A percentile compares a stretch with the other conserved stretches of the same genome.
Conservation (phyloP, 208 protist genomes). For the Acanthamoeba castellanii region DNA sequence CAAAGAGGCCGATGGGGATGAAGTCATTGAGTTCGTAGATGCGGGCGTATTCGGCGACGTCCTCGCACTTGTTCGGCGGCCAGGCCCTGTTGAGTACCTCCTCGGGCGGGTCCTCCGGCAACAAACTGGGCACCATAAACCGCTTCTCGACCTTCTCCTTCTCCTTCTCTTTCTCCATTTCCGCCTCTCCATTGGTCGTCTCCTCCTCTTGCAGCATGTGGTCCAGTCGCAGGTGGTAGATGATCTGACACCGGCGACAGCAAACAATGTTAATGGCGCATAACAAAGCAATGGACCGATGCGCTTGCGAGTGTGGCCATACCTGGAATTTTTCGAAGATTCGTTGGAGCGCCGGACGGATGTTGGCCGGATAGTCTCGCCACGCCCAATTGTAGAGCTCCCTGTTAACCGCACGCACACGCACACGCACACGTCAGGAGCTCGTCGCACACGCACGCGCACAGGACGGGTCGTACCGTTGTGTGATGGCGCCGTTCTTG, state of each 20-base stretch:
- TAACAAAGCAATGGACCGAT: not conserved
- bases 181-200: not conserved
- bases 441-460: no score
- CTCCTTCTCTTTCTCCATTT: not conserved
- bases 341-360: not conserved
- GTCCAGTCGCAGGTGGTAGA: not conserved
- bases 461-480: not conserved
- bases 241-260: not conserved
- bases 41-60: not conserved
- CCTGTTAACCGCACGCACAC: not conserved
- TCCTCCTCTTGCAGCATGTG: not conserved
- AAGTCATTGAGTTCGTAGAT: constrained; percentile 44
- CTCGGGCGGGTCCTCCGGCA: not conserved
- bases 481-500: constrained; percentile 46
- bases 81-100: not conserved
- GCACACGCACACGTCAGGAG: no score
- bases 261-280: not conserved
- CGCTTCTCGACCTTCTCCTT: not conserved
- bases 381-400: constrained; percentile 51
- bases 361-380: constrained; percentile 35
- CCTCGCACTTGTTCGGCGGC: not conserved
- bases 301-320: no score
- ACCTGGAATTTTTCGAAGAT: constrained; percentile 69
- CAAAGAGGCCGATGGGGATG: constrained; percentile 42
- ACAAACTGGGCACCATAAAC: constrained; percentile 2